Base-by-base conservation (phyloP, 2,329 filamentous ascomycete genomes). In the Alternaria ventricosa region DNA sequence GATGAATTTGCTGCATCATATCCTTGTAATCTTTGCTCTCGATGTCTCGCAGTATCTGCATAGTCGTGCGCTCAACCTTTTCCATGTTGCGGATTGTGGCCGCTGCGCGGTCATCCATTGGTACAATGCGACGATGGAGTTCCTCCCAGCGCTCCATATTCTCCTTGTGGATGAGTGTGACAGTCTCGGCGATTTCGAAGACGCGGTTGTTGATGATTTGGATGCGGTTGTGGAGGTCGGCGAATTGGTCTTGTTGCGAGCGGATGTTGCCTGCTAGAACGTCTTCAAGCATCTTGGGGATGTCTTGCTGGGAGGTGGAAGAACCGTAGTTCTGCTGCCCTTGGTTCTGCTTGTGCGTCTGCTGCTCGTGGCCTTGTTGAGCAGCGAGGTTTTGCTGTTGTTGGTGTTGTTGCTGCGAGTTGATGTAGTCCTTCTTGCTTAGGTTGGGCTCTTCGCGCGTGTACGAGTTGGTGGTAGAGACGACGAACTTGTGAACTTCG, bases 401-500 rank as follows among this genome's bases (percentile, higher is more conserved):
- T 15, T 73, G 64, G 27, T 74, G 65, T 62, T 74, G 65, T 62
- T 79, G 72, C 64, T 79, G 73, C 51, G 79, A 71, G 45, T 74
- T 74, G 23, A 74, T 71, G 49, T 75, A 67, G 23, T 69, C 60
- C 18, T 53, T 46, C 49, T 62, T 73, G 68, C 63, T 59, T 64
- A 68, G 64, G 65, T 70, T 67, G 57, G 72, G 72, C 72, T 82
- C 73, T 62, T 79, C 75, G 51, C 74, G 71, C 11, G 76, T 75
- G 66, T 76, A 60, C 2, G 78, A 67, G 63, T 78, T 79, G n/a
- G 77, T 82, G 65, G 72, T 89, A 75, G 90, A 88, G 55, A 96
- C 88, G 36, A 92, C 86, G 76, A 98, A 87, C 78, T 95, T 96
- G 85, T 94, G 96, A 69, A 97, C 81, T 81, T 99, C 96, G 75